Percentiles rank a stretch among this genome's conserved stretches.
These are phyloP conservation scores for Pythium dissimile DNA, from an alignment of 352 stramenopile genomes.

Conservation along the genomic window DNA sequence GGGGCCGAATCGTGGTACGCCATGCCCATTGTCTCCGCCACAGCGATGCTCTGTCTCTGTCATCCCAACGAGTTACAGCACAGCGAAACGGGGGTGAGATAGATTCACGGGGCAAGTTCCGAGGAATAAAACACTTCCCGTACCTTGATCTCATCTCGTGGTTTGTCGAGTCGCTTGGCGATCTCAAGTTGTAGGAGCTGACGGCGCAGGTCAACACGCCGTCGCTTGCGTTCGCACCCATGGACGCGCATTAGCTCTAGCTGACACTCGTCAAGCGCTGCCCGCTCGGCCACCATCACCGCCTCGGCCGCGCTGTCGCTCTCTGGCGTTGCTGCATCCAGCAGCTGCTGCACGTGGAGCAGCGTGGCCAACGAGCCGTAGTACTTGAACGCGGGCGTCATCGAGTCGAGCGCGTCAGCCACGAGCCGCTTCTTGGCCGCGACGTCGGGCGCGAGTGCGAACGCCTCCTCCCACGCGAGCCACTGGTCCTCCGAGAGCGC, in stretches of 20 bases:
- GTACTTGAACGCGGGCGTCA: conserved; percentile 12
- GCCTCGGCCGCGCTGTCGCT: conserved; percentile 17
- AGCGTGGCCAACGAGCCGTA: conserved; percentile 19
- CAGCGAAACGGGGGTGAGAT: too few relatives aligned
- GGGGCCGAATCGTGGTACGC: conserved; percentile 28
- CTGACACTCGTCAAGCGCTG: conserved; percentile 11
- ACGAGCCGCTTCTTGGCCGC: conserved; percentile 18
- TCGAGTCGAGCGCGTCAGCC: background rate
- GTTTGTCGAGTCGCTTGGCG: conserved; percentile 26
- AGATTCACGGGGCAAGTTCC: too few relatives aligned
- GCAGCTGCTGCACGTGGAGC: conserved; percentile 35
- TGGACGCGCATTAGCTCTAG: conserved; percentile 17
- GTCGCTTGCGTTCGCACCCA: conserved; percentile 22
- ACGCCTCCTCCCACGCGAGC: conserved; percentile 23
- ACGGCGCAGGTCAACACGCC: conserved; percentile 33
- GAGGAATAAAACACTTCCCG: too few relatives aligned
- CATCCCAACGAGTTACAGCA: conserved; percentile 7
- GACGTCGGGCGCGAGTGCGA: conserved; percentile 21
- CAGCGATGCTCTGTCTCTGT: conserved; percentile 10
- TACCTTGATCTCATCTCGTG: conserved; percentile 11
- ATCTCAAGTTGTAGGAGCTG: conserved; percentile 43
- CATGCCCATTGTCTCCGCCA: conserved; percentile 24
- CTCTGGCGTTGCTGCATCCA: conserved; percentile 10
- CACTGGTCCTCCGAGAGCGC: conserved; percentile 16
- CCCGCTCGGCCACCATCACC: conserved; percentile 16